Evolutionary conservation across 116 monocot species (phyloP).

Genomic region (Posidonia oceanica): DNA sequence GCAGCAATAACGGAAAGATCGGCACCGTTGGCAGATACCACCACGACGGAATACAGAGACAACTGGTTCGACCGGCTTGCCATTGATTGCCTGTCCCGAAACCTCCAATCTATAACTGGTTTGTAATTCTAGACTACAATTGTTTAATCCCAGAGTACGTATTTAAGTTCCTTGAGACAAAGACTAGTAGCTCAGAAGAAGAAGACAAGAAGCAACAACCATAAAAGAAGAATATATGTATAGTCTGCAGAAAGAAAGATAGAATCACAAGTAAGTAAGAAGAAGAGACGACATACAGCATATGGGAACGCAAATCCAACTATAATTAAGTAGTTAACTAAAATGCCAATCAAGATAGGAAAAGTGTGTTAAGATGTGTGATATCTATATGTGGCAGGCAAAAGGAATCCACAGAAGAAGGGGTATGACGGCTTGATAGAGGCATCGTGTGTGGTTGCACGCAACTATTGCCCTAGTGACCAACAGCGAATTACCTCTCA

Average conservation of each 20-base stretch:
- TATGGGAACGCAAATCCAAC: too few relatives aligned
- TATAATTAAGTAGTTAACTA: too few relatives aligned
- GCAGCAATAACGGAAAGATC: not conserved
- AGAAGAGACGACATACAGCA: too few relatives aligned
- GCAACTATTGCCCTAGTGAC: slow-evolving; percentile 9
- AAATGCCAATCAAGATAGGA: too few relatives aligned
- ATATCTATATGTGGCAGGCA: slow-evolving; percentile 11
- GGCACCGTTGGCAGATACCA: not conserved
- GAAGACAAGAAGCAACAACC: too few relatives aligned
- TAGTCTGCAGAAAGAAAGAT: too few relatives aligned
- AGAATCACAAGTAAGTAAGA: too few relatives aligned
- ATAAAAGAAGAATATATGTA: too few relatives aligned
- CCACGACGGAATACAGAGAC: slow-evolving; percentile 9
- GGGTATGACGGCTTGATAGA: slow-evolving; percentile 50
- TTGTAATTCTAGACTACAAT: not conserved
- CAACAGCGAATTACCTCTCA: slow-evolving; percentile 27
- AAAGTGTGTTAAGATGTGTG: not conserved
- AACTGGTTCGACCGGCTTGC: slow-evolving; percentile 27
- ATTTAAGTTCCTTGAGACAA: not conserved
- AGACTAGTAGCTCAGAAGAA: too few relatives aligned
- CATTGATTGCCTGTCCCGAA: slow-evolving; percentile 18
- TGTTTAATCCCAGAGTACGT: not conserved
- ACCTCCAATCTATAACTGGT: slow-evolving; percentile 17
- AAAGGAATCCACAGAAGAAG: slow-evolving; percentile 14
- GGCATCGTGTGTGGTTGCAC: slow-evolving; percentile 21